Evolutionary conservation across 768 basidiomycete species (phyloP).

Genomic region (Mycena kentingensis): DNA sequence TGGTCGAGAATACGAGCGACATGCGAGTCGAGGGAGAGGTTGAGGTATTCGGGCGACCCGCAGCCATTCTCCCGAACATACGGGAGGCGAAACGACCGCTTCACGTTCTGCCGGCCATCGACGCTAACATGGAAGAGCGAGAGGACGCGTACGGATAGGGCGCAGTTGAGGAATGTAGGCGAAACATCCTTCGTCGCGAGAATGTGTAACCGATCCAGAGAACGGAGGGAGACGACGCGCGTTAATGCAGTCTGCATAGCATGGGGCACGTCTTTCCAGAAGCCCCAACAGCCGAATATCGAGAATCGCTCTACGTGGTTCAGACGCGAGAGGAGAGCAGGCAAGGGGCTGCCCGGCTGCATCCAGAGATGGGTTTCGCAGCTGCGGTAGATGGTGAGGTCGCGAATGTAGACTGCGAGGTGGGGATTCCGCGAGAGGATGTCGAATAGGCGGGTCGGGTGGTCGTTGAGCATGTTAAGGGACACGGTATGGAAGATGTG

Average conservation of each 20-base stretch:
- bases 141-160: conserved; percentile 3
- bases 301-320: conserved; percentile 3
- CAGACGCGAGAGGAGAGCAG: conserved; percentile 8
- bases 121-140: conserved; percentile 9
- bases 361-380: conserved; percentile 8
- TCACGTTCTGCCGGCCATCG: background rate
- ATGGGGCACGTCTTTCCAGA: conserved; percentile 5
- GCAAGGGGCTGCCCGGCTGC: conserved; percentile 6
- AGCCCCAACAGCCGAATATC: conserved; percentile 17
- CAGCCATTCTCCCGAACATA: background rate
- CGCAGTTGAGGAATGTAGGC: background rate
- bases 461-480: conserved; percentile 10
- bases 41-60: conserved; percentile 4
- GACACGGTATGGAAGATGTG: conserved; percentile 25
- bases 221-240: background rate
- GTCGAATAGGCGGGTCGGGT: background rate
- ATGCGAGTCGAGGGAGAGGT: conserved; percentile 12
- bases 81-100: background rate
- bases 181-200: conserved; percentile 12
- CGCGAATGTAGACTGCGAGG: conserved; percentile 2
- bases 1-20: conserved; percentile 6
- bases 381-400: conserved; percentile 16
- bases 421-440: conserved; percentile 4
- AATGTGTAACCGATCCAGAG: conserved; percentile 13
- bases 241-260: background rate